phyloP scores from a whole-genome alignment of 2,329 filamentous ascomycete species.

The Aulographum hederae region DNA sequence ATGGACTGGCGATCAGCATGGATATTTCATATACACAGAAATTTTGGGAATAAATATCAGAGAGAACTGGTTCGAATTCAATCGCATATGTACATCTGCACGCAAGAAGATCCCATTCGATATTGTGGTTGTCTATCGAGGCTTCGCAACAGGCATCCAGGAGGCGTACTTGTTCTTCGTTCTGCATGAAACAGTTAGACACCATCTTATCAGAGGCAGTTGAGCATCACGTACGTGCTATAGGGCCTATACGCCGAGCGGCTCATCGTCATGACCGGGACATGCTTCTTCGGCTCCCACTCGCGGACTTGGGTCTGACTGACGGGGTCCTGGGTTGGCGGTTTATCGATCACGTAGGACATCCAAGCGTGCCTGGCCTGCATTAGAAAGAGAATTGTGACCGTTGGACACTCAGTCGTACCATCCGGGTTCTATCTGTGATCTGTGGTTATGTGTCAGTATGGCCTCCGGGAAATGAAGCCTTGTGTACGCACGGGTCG shows the following conservation, averaged over 20 bases:
- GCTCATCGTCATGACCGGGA: constrained; percentile 57
- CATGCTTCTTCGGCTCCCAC: constrained; percentile 61
- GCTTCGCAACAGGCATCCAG: constrained; percentile 28
- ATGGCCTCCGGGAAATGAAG: too few species aligned
- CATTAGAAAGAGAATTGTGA: constrained; percentile 1
- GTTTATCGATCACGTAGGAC: constrained; percentile 77
- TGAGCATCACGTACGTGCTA: constrained; percentile 55
- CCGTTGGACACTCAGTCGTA: constrained; percentile 12
- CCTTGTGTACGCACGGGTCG: constrained; percentile 48
- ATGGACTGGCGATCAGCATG: too few species aligned
- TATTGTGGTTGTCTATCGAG: too few species aligned
- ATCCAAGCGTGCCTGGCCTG: constrained; percentile 92
- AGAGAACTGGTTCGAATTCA: too few species aligned
- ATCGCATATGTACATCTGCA: too few species aligned
- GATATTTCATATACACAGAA: too few species aligned
- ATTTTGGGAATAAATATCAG: too few species aligned
- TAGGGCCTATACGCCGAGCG: constrained; percentile 81
- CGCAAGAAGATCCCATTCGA: too few species aligned
- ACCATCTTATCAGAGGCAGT: not conserved
- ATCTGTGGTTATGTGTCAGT: constrained; percentile 30
- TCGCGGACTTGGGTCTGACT: constrained; percentile 45
- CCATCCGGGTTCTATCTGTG: constrained; percentile 86
- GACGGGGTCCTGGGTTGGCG: constrained; percentile 59
- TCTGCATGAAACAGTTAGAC: constrained; percentile 10
- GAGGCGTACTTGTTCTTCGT: constrained; percentile 30